Conservation (phyloP, 2,329 filamentous ascomycete genomes). For the Colletotrichum trifolii region DNA sequence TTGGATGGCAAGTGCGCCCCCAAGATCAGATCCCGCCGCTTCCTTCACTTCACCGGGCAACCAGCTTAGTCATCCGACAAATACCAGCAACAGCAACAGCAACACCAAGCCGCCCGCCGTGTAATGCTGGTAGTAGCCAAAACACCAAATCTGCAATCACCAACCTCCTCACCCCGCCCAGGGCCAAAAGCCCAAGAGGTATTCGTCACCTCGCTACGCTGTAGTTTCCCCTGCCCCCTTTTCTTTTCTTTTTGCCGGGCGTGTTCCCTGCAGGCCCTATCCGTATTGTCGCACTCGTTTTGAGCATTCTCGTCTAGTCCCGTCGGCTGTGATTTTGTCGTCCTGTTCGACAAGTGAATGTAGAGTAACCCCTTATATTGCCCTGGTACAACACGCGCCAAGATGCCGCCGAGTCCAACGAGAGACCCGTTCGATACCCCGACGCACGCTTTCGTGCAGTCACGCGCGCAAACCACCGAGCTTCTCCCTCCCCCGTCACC, state of each 20-base stretch:
- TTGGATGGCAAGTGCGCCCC: background rate
- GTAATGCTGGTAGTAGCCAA: slow-evolving; percentile 18
- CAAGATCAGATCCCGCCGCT: background rate
- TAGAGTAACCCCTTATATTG: background rate
- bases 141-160: slow-evolving; percentile 33
- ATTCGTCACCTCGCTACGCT: slow-evolving; percentile 32
- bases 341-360: slow-evolving; percentile 14
- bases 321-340: slow-evolving; percentile 14
- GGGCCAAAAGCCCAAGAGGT: slow-evolving; percentile 35
- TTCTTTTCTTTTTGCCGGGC: slow-evolving; percentile 5
- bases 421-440: slow-evolving; percentile 42
- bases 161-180: slow-evolving; percentile 32
- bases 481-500: slow-evolving; percentile 69
- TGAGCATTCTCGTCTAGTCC: slow-evolving; percentile 21
- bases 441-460: slow-evolving; percentile 37
- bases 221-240: slow-evolving; percentile 9
- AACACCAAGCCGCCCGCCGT: slow-evolving; percentile 7
- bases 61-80: slow-evolving; percentile 29
- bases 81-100: slow-evolving; percentile 20
- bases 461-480: slow-evolving; percentile 50
- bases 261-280: background rate
- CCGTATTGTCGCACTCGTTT: slow-evolving; percentile 9
- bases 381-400: slow-evolving; percentile 31
- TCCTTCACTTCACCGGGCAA: slow-evolving; percentile 24
- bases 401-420: slow-evolving; percentile 46